phyloP scores from a whole-genome alignment of 1,139 yeast species.

The Zygoascus hellenicus region DNA sequence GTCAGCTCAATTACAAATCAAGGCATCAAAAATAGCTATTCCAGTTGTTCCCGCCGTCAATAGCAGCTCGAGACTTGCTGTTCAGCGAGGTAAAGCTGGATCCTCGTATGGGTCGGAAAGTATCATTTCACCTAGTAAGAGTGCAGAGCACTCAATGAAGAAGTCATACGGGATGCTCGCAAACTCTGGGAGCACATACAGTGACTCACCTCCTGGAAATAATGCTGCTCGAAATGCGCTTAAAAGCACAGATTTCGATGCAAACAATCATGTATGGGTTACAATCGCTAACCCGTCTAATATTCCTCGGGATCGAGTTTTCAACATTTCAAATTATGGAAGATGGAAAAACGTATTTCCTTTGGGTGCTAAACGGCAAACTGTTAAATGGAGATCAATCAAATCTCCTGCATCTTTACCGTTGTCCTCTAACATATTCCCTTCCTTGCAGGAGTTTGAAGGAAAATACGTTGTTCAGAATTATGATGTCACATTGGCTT shows the following conservation, averaged over 20 bases:
- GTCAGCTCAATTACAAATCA: too few species aligned
- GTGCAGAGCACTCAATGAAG: neutral
- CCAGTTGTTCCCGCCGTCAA: too few species aligned
- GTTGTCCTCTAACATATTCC: slow-evolving; percentile 69
- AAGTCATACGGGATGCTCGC: neutral
- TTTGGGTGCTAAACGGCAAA: slow-evolving; percentile 52
- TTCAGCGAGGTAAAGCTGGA: too few species aligned
- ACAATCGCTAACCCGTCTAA: slow-evolving; percentile 30
- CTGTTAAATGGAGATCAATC: slow-evolving; percentile 86
- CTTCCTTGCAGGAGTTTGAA: slow-evolving; percentile 55
- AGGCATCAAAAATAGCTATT: too few species aligned
- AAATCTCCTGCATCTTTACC: slow-evolving; percentile 94
- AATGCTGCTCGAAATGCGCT: neutral
- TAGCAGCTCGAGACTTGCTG: too few species aligned
- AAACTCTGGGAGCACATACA: neutral
- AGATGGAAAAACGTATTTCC: slow-evolving; percentile 93
- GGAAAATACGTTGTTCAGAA: slow-evolving; percentile 44
- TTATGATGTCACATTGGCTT: slow-evolving; percentile 57
- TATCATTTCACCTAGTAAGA: too few species aligned
- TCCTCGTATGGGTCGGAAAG: too few species aligned
- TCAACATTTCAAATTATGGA: slow-evolving; percentile 40
- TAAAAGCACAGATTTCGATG: slow-evolving; percentile 10
- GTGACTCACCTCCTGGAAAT: slow-evolving; percentile 3
- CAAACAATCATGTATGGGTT: slow-evolving; percentile 28
- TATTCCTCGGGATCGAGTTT: slow-evolving; percentile 19